Percentiles rank a stretch among this genome's conserved stretches.
phyloP scores from a whole-genome alignment of 2,329 filamentous ascomycete genomes.

The Cladosporium sp. region DNA sequence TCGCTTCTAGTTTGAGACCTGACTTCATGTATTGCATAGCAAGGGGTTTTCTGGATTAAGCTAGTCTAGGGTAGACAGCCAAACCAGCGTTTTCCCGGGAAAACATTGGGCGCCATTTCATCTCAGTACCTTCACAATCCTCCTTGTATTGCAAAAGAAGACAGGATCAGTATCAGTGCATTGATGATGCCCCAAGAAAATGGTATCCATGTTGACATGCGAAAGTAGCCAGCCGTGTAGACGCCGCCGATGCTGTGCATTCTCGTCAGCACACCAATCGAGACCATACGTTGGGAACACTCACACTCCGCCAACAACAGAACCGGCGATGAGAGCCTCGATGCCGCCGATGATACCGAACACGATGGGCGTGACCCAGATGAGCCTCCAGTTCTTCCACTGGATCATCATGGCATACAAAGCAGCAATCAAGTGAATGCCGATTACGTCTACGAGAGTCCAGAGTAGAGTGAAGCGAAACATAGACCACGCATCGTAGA shows the following conservation, averaged over 20 bases:
- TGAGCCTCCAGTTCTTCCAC: constrained; percentile 47
- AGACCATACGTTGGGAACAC: constrained; percentile 27
- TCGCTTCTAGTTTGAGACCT: too few relatives aligned
- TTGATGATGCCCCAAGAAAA: constrained; percentile 84
- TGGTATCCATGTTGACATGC: constrained; percentile 92
- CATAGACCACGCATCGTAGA: constrained; percentile 71
- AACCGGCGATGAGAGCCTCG: constrained; percentile 74
- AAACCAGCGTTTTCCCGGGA: not conserved
- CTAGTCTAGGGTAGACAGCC: too few relatives aligned
- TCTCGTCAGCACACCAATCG: constrained; percentile 13
- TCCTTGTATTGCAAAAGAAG: constrained; percentile 88
- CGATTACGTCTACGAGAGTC: constrained; percentile 73
- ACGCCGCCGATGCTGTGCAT: constrained; percentile 63
- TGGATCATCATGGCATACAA: constrained; percentile 68
- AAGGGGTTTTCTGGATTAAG: too few relatives aligned
- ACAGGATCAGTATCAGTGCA: constrained; percentile 73
- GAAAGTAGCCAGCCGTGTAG: constrained; percentile 75
- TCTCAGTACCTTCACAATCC: constrained; percentile 55
- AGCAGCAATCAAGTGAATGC: constrained; percentile 67
- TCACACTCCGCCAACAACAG: constrained; percentile 72
- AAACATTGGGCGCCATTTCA: not conserved
- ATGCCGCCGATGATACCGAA: constrained; percentile 66
- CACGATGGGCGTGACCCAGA: constrained; percentile 67
- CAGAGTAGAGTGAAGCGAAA: constrained; percentile 84
- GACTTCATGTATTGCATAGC: too few relatives aligned